Base-by-base conservation (phyloP, 768 basidiomycete genomes). In the Boletus vermiculosoides region DNA sequence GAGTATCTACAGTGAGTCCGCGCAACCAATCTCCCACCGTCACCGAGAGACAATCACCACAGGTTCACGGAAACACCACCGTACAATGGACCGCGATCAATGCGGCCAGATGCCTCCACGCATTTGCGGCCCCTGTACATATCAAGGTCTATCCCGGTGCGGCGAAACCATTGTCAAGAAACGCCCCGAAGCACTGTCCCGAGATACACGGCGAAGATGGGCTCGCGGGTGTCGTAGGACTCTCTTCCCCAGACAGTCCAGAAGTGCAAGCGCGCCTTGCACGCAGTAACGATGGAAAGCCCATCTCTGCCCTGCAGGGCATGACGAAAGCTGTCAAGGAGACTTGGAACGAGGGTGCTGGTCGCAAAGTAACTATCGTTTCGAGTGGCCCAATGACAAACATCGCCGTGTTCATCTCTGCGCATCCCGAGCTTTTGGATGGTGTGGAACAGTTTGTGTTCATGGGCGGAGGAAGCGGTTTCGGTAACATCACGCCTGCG, bases 381-480 rank as follows among this genome's bases (percentile, higher is more conserved):
- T 90, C 92, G 1, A 85, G 81, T 4, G 93, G 93, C 0, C 89
- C 93, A 1, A 84, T 92, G 84, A 94, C 94, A 20, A 96, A 94
- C 60, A 78, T 90, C 36, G 87, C 85, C 0, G 71, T 88, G 7
- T 87, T 91, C 62, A 75, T 86, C 18, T 75, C 76, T 55, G 80
- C 79, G 2, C 82, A 84, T 74, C 82, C 84, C 0, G 77, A 83
- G 30, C 72, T 86, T 4, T 59, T 82, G 20, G 74, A 74, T 3
- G 79, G 73, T 12, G 70, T 85, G 7, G 77, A 78, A 41, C 73
- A 80, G 52, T 74, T 84, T 42, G 79, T 83, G 15, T 79, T 92
- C 65, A 95, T 96, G 93, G 93, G 93, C 12, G 93, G 93, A n/a
- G 92, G 85, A 3, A 85, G 92, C 30, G 92, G 92, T 10, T 66